These are phyloP conservation scores for Waltiozyma solani DNA, from an alignment of 1,139 yeast genomes.

Conservation along the genomic window DNA sequence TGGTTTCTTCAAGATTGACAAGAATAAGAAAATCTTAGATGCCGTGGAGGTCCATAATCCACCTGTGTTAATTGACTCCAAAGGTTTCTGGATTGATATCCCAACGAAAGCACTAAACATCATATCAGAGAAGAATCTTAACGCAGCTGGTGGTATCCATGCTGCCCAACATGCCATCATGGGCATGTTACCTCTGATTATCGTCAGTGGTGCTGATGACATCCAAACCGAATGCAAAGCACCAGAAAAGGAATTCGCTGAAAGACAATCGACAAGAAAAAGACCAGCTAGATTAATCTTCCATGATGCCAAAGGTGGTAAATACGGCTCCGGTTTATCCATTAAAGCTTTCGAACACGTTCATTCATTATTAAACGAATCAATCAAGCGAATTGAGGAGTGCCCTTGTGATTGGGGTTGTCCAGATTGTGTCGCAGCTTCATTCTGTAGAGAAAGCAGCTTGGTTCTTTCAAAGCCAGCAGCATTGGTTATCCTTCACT, in stretches of 20 bases:
- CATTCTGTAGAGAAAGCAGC: slow-evolving; percentile 72
- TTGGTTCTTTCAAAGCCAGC: slow-evolving; percentile 84
- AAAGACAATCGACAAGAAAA: slow-evolving; percentile 51
- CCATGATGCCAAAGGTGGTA: slow-evolving; percentile 76
- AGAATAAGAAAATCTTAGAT: slow-evolving; percentile 69
- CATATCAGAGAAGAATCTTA: slow-evolving; percentile 45
- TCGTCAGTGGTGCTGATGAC: slow-evolving; percentile 60
- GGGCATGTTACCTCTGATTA: slow-evolving; percentile 61
- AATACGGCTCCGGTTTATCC: slow-evolving; percentile 68
- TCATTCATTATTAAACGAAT: slow-evolving; percentile 50
- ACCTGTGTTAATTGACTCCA: slow-evolving; percentile 56
- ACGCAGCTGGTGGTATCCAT: slow-evolving; percentile 87
- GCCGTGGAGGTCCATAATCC: slow-evolving; percentile 91
- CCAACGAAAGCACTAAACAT: slow-evolving; percentile 54
- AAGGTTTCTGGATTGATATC: slow-evolving; percentile 89
- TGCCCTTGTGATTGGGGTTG: slow-evolving; percentile 88
- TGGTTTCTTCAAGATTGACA: slow-evolving; percentile 85
- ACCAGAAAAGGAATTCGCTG: slow-evolving; percentile 88
- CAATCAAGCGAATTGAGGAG: slow-evolving; percentile 44
- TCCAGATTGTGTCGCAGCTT: slow-evolving; percentile 74
- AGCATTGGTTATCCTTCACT: slow-evolving; percentile 58
- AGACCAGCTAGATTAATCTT: slow-evolving; percentile 84
- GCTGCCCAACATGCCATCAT: slow-evolving; percentile 90
- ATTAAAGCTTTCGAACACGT: slow-evolving; percentile 72
- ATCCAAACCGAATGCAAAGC: slow-evolving; percentile 92